Conservation (phyloP, 2,329 filamentous ascomycete species). For the Fusarium stilboides region DNA sequence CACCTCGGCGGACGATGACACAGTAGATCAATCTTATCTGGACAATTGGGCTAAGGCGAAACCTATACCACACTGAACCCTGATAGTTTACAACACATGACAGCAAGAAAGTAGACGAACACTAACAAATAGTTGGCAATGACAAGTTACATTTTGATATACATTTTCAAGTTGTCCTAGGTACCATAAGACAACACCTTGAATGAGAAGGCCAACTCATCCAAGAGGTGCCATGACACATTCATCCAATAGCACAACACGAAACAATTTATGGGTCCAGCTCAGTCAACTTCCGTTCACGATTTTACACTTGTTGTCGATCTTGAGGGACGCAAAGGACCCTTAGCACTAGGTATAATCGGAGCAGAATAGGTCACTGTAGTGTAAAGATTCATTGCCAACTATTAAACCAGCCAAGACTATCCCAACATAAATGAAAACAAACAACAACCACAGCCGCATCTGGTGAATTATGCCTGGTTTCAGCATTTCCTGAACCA, state of each 20-base stretch:
- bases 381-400: not conserved
- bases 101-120: not conserved
- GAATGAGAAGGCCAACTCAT: not conserved
- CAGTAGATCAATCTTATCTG: not conserved
- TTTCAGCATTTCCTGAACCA: slow-evolving; percentile 10
- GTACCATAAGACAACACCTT: not conserved
- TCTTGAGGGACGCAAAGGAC: slow-evolving; percentile 9
- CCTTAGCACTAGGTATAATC: slow-evolving; percentile 1
- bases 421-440: not conserved
- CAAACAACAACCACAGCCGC: slow-evolving; percentile 2
- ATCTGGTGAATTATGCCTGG: not conserved
- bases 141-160: not conserved
- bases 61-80: not conserved
- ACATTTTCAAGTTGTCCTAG: not conserved
- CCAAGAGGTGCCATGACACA: not conserved
- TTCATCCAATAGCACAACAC: slow-evolving; percentile 43
- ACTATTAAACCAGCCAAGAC: not conserved
- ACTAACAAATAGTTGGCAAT: too few relatives aligned
- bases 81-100: not conserved
- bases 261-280: slow-evolving; percentile 41
- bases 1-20: not conserved
- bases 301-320: slow-evolving; percentile 20
- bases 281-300: slow-evolving; percentile 18
- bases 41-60: not conserved
- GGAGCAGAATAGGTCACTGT: not conserved